These are phyloP conservation scores for Marasmius tenuissimus DNA, from an alignment of 1,284 basidiomycete genomes.

Conservation along the genomic window DNA sequence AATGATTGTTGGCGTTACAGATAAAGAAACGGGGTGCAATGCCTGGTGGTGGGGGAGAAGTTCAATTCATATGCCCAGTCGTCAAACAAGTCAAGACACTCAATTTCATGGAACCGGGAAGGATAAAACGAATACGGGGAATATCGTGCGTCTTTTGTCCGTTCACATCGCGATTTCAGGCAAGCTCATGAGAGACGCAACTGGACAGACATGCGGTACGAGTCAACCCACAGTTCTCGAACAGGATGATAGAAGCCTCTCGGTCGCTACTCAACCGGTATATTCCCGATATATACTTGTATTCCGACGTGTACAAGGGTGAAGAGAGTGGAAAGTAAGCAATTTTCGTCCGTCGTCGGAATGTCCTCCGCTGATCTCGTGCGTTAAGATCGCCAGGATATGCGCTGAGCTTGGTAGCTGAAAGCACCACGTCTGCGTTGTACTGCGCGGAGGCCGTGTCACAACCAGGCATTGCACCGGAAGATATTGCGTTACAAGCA, in stretches of 20 bases:
- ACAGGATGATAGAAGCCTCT: slow-evolving; percentile 94
- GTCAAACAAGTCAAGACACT: slow-evolving; percentile 89
- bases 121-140: slow-evolving; percentile 92
- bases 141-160: slow-evolving; percentile 67
- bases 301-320: slow-evolving; percentile 98
- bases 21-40: slow-evolving; percentile 93
- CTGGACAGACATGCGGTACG: slow-evolving; percentile 83
- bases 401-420: slow-evolving; percentile 86
- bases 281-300: slow-evolving; percentile 97
- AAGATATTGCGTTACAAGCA: slow-evolving; percentile 87
- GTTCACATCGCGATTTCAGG: too few species aligned
- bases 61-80: slow-evolving; percentile 91
- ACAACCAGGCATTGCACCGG: slow-evolving; percentile 78
- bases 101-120: slow-evolving; percentile 89
- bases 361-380: background rate
- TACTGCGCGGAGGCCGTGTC: slow-evolving; percentile 88
- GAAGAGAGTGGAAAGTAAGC: slow-evolving; percentile 94
- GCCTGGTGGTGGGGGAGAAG: slow-evolving; percentile 90
- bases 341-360: background rate
- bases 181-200: background rate
- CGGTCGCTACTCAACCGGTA: slow-evolving; percentile 92
- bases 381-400: slow-evolving; percentile 87
- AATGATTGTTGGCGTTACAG: slow-evolving; percentile 35
- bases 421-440: slow-evolving; percentile 89
- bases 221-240: slow-evolving; percentile 96